Percentiles rank a stretch among this genome's conserved stretches.
Conservation (phyloP, 192 early-diverging fungal genomes). For the Haplosporangium gracile region DNA sequence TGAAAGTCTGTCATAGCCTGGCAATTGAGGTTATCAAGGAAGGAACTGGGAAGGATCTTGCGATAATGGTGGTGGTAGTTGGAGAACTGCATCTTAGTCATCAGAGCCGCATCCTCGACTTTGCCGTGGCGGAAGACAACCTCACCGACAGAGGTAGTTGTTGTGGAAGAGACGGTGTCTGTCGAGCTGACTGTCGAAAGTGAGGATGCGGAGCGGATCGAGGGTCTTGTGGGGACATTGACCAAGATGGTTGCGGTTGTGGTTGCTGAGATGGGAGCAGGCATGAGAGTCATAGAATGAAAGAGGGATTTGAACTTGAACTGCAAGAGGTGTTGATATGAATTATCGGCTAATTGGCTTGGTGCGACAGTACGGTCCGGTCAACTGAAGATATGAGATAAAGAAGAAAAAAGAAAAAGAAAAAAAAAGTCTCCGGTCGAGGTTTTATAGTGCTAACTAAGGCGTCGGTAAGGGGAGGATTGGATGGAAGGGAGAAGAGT, state of each 20-base stretch:
- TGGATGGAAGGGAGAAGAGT: background rate
- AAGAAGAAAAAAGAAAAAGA: background rate
- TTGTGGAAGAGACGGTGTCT: background rate
- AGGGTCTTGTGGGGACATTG: constrained; percentile 15
- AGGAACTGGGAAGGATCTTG: background rate
- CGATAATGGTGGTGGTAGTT: constrained; percentile 41
- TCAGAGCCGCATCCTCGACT: constrained; percentile 26
- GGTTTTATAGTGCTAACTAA: background rate
- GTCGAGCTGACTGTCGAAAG: background rate
- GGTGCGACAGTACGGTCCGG: background rate
- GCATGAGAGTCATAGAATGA: constrained; percentile 4
- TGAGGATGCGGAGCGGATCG: constrained; percentile 21
- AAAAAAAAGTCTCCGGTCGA: background rate
- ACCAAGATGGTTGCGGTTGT: background rate
- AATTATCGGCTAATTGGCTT: background rate
- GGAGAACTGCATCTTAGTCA: constrained; percentile 53
- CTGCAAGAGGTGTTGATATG: background rate
- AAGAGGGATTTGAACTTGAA: too few relatives aligned
- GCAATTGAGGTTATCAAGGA: constrained; percentile 25
- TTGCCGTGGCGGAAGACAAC: constrained; percentile 45
- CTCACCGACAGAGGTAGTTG: background rate
- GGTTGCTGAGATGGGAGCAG: background rate
- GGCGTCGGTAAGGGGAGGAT: background rate
- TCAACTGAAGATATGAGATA: background rate
- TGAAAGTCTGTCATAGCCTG: constrained; percentile 24